These are phyloP conservation scores for Brassica hybrid DNA, from an alignment of 441 rosid species.

Conservation along the genomic window DNA sequence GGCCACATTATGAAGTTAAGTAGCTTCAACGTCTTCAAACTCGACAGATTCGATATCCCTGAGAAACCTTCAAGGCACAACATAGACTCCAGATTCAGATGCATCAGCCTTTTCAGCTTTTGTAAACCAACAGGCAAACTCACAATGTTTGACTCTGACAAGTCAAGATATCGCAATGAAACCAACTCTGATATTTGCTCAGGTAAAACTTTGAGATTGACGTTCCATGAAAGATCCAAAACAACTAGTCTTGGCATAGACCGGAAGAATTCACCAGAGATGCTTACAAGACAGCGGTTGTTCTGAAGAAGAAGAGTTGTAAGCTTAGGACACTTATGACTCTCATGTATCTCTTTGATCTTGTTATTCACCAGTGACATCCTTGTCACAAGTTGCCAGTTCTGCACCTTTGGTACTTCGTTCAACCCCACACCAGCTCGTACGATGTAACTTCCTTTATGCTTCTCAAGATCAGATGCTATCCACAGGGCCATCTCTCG, in stretches of 20 bases:
- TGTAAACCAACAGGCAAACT: slow-evolving; percentile 18
- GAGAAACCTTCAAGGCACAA: slow-evolving; percentile 29
- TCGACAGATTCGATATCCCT: slow-evolving; percentile 32
- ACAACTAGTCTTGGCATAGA: slow-evolving; percentile 41
- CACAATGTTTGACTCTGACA: slow-evolving; percentile 19
- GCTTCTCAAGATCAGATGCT: slow-evolving; percentile 4
- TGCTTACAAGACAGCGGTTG: slow-evolving; percentile 25
- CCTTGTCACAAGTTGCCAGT: slow-evolving; percentile 39
- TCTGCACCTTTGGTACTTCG: slow-evolving; percentile 32
- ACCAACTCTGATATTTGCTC: slow-evolving; percentile 34
- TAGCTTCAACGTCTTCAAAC: slow-evolving; percentile 38
- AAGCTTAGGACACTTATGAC: slow-evolving; percentile 35
- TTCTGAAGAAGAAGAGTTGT: slow-evolving; percentile 39
- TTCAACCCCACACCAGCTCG: slow-evolving; percentile 32
- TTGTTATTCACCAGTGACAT: slow-evolving; percentile 40
- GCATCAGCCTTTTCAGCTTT: slow-evolving; percentile 37
- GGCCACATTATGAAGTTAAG: slow-evolving; percentile 14
- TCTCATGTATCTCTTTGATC: slow-evolving; percentile 23
- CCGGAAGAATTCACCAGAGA: slow-evolving; percentile 31
- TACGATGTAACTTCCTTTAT: slow-evolving; percentile 29
- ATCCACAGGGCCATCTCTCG: too few species aligned
- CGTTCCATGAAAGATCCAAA: slow-evolving; percentile 38
- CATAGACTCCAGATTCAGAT: slow-evolving; percentile 47
- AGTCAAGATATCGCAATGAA: slow-evolving; percentile 35
- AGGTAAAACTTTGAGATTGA: slow-evolving; percentile 14